Base-by-base conservation (phyloP, 768 basidiomycete genomes). In the Suillus tomentosus region DNA sequence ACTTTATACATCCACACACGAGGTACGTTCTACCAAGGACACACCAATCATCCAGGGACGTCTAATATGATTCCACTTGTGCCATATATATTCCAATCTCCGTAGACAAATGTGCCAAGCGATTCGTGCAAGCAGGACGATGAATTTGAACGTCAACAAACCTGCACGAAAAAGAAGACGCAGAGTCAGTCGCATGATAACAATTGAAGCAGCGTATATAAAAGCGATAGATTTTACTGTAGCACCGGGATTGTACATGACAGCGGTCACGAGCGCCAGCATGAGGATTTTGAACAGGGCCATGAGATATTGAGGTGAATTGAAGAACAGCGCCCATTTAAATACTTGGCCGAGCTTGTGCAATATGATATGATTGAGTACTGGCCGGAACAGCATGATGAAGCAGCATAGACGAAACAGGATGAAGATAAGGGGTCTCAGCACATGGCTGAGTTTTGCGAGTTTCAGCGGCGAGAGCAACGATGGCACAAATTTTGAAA, bases 201-300 rank as follows among this genome's bases (percentile, higher is more conserved):
- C 15, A 19, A 58, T 8, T 13, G 57, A 58, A 19, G 11, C 5
- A 17, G 57, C 11, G 6, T 42, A 58, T 42, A 58, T 42, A 19
- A 42, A 58, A 27, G 40, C 40, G 24, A 58, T 27, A 3, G 17
- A 58, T 58, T 58, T 58, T 27, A 40, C 27, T 27, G 27, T 42
- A 10, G 24, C 67, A 47, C 67, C 67, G 8, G 67, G 67, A 27
- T 68, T 61, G 48, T 57, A 68, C 67, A 68, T 58, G 22, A 62
- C 63, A n/a, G 53, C 55, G 17, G 63, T 59, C 27, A 64, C 19
- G 22, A 68, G 67, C 13, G 67, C 67, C 22, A 68, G 63, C 27
- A 53, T 45, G 51, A 68, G 63, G 27, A 68, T 57, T 27, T 60
- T 59, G 67, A 68, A 68, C 17, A 58, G 40, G 10, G 40, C 57